Evolutionary conservation across 164 flowering plant genomes (phyloP).

Genomic region (Tetracentron sinense): DNA sequence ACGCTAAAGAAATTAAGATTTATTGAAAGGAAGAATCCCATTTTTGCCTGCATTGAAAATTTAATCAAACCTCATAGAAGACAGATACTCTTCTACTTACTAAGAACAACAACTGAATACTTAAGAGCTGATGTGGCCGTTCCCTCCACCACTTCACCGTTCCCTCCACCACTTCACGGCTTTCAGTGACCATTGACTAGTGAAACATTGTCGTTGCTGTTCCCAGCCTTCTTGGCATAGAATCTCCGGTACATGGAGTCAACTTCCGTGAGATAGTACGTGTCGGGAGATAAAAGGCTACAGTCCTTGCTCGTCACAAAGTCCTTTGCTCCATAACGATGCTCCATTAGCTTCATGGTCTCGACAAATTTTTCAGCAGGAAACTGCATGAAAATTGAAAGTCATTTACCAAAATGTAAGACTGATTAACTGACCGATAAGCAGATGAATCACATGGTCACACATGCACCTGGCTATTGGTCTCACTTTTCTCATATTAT

Average conservation of each 20-base stretch:
- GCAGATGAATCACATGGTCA: too few relatives aligned
- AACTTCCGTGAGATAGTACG: slow-evolving; percentile 86
- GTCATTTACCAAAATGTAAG: not conserved
- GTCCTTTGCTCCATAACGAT: slow-evolving; percentile 88
- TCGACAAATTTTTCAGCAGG: slow-evolving; percentile 77
- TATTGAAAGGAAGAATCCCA: too few relatives aligned
- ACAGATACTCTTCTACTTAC: too few relatives aligned
- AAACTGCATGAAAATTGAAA: slow-evolving; percentile 40
- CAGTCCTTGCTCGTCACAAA: slow-evolving; percentile 75
- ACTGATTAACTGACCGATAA: too few relatives aligned
- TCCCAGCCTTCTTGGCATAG: slow-evolving; percentile 56
- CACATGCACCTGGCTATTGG: too few relatives aligned
- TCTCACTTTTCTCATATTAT: too few relatives aligned
- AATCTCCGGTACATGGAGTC: slow-evolving; percentile 90
- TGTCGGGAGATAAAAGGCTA: slow-evolving; percentile 71
- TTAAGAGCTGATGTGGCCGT: too few relatives aligned
- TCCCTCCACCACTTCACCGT: too few relatives aligned
- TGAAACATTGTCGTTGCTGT: slow-evolving; percentile 41
- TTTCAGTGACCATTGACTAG: slow-evolving; percentile 59
- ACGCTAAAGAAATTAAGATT: too few relatives aligned
- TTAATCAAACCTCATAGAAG: too few relatives aligned
- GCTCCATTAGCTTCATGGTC: slow-evolving; percentile 87
- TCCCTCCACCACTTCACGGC: not conserved
- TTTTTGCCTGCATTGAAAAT: too few relatives aligned
- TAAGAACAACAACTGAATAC: too few relatives aligned